Evolutionary conservation across 768 basidiomycete species (phyloP).

Genomic region (Holtermanniella nyarrowii): DNA sequence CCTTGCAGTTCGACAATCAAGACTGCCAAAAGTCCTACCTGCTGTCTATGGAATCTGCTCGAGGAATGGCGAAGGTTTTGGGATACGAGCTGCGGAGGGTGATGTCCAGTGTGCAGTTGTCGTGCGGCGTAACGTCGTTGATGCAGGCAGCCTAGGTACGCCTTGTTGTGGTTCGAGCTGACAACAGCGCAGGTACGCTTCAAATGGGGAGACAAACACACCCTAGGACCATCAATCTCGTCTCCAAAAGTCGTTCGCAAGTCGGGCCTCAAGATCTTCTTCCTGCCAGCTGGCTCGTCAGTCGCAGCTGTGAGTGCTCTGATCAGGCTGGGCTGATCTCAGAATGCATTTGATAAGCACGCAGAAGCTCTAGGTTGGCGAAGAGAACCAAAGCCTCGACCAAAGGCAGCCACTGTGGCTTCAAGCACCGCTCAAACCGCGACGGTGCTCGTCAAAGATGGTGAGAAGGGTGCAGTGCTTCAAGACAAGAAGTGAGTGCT

Average conservation of each 20-base stretch:
- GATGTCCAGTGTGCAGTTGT: background rate
- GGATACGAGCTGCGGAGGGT: background rate
- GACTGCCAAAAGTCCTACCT: background rate
- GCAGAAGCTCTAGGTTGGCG: background rate
- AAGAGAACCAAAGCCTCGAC: background rate
- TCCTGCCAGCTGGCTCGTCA: conserved; percentile 1
- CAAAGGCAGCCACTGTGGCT: too few relatives aligned
- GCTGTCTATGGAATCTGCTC: background rate
- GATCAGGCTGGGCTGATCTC: too few relatives aligned
- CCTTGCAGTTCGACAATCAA: background rate
- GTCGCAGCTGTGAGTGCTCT: conserved; percentile 10
- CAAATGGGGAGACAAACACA: background rate
- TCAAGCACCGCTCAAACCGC: too few relatives aligned
- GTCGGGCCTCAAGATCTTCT: conserved; percentile 1
- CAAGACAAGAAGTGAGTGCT: too few relatives aligned
- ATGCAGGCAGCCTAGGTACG: background rate
- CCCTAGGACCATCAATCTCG: background rate
- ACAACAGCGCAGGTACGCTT: background rate
- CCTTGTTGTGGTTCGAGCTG: background rate
- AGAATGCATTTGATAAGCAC: background rate
- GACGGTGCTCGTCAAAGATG: too few relatives aligned
- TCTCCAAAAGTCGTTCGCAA: background rate
- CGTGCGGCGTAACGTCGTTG: background rate
- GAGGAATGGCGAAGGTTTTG: background rate
- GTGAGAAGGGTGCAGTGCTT: too few relatives aligned